phyloP scores from a whole-genome alignment of 1,284 basidiomycete genomes.

The Tilletia caries region DNA sequence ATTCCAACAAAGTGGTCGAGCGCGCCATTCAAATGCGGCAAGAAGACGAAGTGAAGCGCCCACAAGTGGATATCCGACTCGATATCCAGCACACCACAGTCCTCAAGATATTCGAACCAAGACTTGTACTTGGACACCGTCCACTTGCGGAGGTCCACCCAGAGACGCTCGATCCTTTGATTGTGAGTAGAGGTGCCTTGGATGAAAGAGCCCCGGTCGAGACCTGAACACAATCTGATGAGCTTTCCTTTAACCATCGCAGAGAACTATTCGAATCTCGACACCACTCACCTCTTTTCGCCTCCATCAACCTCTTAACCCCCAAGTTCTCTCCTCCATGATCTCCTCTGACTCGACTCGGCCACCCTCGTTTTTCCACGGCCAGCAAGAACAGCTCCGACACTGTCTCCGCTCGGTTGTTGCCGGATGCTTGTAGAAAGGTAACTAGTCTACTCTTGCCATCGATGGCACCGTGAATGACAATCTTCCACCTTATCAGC shows the following conservation, averaged over 20 bases:
- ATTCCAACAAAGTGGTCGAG: neutral
- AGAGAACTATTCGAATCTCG: too few relatives aligned
- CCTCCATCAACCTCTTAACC: slow-evolving; percentile 51
- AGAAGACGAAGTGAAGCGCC: neutral
- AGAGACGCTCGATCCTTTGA: slow-evolving; percentile 57
- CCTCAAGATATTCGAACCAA: slow-evolving; percentile 16
- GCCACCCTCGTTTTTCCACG: slow-evolving; percentile 53
- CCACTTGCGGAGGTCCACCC: slow-evolving; percentile 45
- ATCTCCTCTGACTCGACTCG: slow-evolving; percentile 55
- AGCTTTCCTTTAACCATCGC: too few relatives aligned
- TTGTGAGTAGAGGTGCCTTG: too few relatives aligned
- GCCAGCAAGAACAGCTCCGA: too few relatives aligned
- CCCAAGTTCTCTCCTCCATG: slow-evolving; percentile 55
- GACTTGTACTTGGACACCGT: slow-evolving; percentile 8
- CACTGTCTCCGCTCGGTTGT: too few relatives aligned
- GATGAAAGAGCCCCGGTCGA: slow-evolving; percentile 50
- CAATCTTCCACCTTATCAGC: too few relatives aligned
- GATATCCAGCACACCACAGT: slow-evolving; percentile 38
- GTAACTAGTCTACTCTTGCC: too few relatives aligned
- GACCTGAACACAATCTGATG: neutral
- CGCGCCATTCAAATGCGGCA: neutral
- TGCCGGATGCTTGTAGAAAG: too few relatives aligned
- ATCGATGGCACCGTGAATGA: too few relatives aligned
- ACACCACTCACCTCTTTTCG: slow-evolving; percentile 24
- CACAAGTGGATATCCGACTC: slow-evolving; percentile 48